Base-by-base conservation (phyloP, 805 yeast genomes). In the Isabelozyma gotoi region DNA sequence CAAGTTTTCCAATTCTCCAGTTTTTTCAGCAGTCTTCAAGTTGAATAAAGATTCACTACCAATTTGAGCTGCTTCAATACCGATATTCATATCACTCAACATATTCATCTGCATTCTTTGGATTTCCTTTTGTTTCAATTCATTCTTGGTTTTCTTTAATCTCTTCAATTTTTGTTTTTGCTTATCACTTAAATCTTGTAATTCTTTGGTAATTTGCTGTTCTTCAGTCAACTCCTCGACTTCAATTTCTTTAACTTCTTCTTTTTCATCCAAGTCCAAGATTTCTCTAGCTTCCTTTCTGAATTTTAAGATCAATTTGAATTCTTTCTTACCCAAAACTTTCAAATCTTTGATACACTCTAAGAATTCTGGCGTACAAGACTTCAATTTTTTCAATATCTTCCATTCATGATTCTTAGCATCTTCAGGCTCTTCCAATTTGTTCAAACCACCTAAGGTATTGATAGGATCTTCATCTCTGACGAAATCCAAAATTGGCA, bases 81-180 rank as follows among this genome's bases (percentile, higher is more conserved):
- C 97, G 49, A 94, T 82, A 58, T 90, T 96, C 71, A 78, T 80
- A 58, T 96, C 96, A 5, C 97, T 88, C 45, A 87, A 73, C 96
- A 94, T 91, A 64, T 88, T 88, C 92, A 94, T 84, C 69, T 94
- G 97, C 87, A 89, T 84, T 71, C 98, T 81, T 39, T 78, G 74
- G 38, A 92, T 80, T 60, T 92, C 97, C 64, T 86, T 88, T 62
- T 89, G 96, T 58, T 88, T 89, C 49, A 65, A 51, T 66, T 91
- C 97, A 62, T 94, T 90, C 42, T 79, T 78, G 54, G 76, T 82
- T 63, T 96, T 84, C 65, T 84, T 88, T 53, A 85, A 96, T 59
- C 97, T 82, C 64, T 84, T 91, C 38, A 67, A 68, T 53, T 81
- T 80, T 50, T 82, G 76, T 53, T 81, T 77, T 51, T 86, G 89